Evolutionary conservation across 768 basidiomycete genomes (phyloP).

Genomic region (Galerina marginata): DNA sequence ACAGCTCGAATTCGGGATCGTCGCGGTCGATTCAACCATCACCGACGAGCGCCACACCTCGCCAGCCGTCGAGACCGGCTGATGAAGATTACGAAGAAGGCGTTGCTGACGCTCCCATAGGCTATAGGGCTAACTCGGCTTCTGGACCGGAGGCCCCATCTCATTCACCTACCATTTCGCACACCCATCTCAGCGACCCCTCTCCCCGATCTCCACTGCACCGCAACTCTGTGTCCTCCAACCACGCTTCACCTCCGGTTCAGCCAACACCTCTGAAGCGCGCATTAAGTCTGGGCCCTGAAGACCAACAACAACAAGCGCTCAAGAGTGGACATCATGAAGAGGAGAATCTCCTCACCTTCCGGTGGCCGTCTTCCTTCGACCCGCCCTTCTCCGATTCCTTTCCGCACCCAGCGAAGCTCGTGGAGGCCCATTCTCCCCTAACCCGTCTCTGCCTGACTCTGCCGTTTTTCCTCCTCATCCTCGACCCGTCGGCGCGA

Average conservation of each 20-base stretch:
- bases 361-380: constrained; percentile 55
- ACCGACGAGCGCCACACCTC: constrained; percentile 64
- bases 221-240: constrained; percentile 72
- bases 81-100: constrained; percentile 95
- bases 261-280: constrained; percentile 60
- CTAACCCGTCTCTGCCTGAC: constrained; percentile 59
- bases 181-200: constrained; percentile 57
- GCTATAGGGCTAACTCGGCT: constrained; percentile 33
- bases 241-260: constrained; percentile 62
- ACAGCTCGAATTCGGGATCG: constrained; percentile 69
- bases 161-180: constrained; percentile 66
- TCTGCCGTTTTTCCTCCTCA: constrained; percentile 67
- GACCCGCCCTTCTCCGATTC: constrained; percentile 71
- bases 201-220: constrained; percentile 56
- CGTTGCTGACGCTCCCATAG: constrained; percentile 85
- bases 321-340: constrained; percentile 58
- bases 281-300: constrained; percentile 70
- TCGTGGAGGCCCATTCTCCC: constrained; percentile 59
- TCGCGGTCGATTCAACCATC: constrained; percentile 75
- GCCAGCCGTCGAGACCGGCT: constrained; percentile 68
- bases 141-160: constrained; percentile 40
- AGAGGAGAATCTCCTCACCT: constrained; percentile 59
- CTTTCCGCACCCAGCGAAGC: constrained; percentile 73
- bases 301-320: constrained; percentile 64
- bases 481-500: constrained; percentile 71